These are phyloP conservation scores for Cordyceps javanica DNA, from an alignment of 2,329 filamentous ascomycete species.

Conservation along the genomic window DNA sequence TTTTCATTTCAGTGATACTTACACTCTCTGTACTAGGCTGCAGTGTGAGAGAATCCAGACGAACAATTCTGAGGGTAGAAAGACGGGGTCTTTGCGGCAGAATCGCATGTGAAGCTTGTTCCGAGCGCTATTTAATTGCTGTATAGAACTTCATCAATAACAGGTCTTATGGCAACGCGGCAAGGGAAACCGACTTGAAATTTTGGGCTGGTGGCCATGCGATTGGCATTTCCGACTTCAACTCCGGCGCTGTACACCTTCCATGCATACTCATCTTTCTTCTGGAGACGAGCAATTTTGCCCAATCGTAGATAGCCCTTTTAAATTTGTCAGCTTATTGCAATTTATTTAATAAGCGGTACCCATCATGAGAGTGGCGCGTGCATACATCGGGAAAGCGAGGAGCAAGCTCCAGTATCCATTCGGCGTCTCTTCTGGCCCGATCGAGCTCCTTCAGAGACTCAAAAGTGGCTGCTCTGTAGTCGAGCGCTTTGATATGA, in stretches of 20 bases:
- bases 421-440: slow-evolving; percentile 35
- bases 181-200: slow-evolving; percentile 24
- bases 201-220: slow-evolving; percentile 24
- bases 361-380: not conserved
- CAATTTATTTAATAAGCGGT: not conserved
- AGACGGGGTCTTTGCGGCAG: slow-evolving; percentile 29
- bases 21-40: slow-evolving; percentile 28
- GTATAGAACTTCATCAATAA: not conserved
- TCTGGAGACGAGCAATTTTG: slow-evolving; percentile 32
- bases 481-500: slow-evolving; percentile 36
- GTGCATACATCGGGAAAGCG: slow-evolving; percentile 31
- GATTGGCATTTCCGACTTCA: slow-evolving; percentile 24
- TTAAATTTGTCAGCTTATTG: slow-evolving; percentile 2
- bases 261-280: slow-evolving; percentile 33
- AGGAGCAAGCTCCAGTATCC: slow-evolving; percentile 37
- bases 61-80: slow-evolving; percentile 30
- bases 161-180: not conserved
- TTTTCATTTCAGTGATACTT: slow-evolving; percentile 10
- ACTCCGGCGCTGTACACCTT: slow-evolving; percentile 34
- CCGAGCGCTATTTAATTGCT: slow-evolving; percentile 31
- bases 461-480: slow-evolving; percentile 35
- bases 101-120: slow-evolving; percentile 29
- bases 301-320: slow-evolving; percentile 39
- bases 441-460: slow-evolving; percentile 30
- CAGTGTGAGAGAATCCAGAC: slow-evolving; percentile 30